Evolutionary conservation across 2,329 filamentous ascomycete genomes (phyloP).

Genomic region (Colletotrichum scovillei): DNA sequence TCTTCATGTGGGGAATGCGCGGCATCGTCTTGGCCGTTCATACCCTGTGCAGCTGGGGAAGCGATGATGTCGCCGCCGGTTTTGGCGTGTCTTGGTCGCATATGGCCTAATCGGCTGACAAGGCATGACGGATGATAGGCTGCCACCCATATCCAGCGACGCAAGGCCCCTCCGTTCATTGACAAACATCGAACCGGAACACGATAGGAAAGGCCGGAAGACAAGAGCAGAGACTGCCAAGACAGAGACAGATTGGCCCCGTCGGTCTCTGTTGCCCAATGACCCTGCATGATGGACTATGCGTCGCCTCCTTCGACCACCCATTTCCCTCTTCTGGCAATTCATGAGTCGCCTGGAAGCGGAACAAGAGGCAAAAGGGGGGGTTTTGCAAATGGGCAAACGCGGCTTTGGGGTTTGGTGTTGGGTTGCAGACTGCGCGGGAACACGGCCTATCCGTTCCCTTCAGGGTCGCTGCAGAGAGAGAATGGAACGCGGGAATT

Average conservation of each 20-base stretch:
- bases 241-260: neutral
- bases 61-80: neutral
- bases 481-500: conserved; percentile 11
- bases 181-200: conserved; percentile 12
- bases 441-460: neutral
- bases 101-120: neutral
- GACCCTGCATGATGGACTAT: conserved; percentile 1
- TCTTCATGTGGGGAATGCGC: neutral
- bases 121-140: neutral
- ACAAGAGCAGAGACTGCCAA: conserved; percentile 7
- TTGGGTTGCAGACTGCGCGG: conserved; percentile 17
- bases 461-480: neutral
- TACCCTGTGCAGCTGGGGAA: neutral
- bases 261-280: neutral
- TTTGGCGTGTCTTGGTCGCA: neutral
- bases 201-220: neutral
- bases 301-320: neutral
- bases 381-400: conserved; percentile 16
- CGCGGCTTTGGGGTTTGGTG: conserved; percentile 3
- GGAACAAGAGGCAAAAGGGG: neutral
- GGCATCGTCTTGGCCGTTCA: conserved; percentile 3
- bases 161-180: conserved; percentile 20
- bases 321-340: conserved; percentile 4
- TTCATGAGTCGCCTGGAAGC: conserved; percentile 2
- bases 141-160: conserved; percentile 2